A percentile compares a stretch with the other conserved stretches of the same genome.
phyloP scores from a whole-genome alignment of 1,284 basidiomycete species.

The Trichosporon ovoides region DNA sequence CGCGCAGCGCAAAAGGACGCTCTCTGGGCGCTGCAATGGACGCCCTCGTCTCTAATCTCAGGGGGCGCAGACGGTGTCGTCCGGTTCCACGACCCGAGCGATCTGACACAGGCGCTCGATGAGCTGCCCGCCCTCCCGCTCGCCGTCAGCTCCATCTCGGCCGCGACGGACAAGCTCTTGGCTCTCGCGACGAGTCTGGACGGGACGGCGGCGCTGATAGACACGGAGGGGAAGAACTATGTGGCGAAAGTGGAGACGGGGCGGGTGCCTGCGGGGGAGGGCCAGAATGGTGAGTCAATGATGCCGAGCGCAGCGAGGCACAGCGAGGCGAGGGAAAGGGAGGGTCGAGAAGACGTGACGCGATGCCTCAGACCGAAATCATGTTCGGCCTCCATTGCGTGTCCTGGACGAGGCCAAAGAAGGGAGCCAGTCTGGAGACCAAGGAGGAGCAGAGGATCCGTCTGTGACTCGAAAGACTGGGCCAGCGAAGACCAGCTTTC shows the following conservation, averaged over 20 bases:
- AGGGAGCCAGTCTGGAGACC: too few relatives aligned
- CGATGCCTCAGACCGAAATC: too few relatives aligned
- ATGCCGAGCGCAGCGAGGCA: neutral
- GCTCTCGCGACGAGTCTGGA: constrained; percentile 74
- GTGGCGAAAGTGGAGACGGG: constrained; percentile 67
- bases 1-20: constrained; percentile 33
- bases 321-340: too few relatives aligned
- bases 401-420: too few relatives aligned
- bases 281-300: constrained; percentile 64
- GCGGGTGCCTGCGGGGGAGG: constrained; percentile 53
- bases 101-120: constrained; percentile 56
- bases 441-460: too few relatives aligned
- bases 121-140: constrained; percentile 65
- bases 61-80: constrained; percentile 42
- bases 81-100: constrained; percentile 50
- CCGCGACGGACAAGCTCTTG: constrained; percentile 58
- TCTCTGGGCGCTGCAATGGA: constrained; percentile 40
- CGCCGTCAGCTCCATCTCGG: constrained; percentile 65
- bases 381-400: too few relatives aligned
- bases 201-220: constrained; percentile 67
- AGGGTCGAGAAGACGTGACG: too few relatives aligned
- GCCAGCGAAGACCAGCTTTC: too few relatives aligned
- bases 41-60: constrained; percentile 29
- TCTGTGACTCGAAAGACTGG: too few relatives aligned
- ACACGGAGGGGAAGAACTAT: constrained; percentile 58